Percentiles rank a stretch among this genome's conserved stretches.
Evolutionary conservation across 164 flowering plant species (phyloP).

Genomic region (Magnolia officinalis): DNA sequence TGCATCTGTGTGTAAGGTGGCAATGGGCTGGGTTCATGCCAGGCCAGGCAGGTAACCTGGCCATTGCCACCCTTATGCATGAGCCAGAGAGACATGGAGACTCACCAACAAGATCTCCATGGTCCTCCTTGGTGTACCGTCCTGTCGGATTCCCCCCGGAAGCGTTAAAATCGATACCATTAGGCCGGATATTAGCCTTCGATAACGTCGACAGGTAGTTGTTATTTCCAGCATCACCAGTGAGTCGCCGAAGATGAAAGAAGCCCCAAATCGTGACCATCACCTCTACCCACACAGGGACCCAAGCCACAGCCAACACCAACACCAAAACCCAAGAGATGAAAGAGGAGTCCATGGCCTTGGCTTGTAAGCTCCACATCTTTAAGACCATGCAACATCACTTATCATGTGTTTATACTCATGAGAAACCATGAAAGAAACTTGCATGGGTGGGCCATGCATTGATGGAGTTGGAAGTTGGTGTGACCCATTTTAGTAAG

Average conservation of each 20-base stretch:
- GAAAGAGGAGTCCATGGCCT: constrained; percentile 15
- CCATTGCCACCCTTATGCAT: background rate
- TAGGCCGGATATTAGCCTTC: constrained; percentile 66
- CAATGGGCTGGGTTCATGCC: background rate
- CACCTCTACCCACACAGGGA: constrained; percentile 18
- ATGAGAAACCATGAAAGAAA: constrained; percentile 14
- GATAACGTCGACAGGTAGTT: constrained; percentile 74
- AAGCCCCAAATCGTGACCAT: constrained; percentile 46
- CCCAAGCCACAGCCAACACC: constrained; percentile 13
- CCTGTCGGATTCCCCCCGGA: constrained; percentile 86
- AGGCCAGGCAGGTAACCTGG: background rate
- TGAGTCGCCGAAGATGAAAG: constrained; percentile 90
- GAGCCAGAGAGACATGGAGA: background rate
- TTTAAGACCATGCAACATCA: background rate
- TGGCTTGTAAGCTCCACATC: constrained; percentile 3
- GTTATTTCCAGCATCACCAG: constrained; percentile 94
- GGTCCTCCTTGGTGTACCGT: constrained; percentile 86
- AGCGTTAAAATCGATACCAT: constrained; percentile 79
- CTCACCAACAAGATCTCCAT: constrained; percentile 91
- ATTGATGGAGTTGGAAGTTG: constrained; percentile 29
- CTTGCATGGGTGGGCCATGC: constrained; percentile 19
- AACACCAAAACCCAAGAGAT: constrained; percentile 19
- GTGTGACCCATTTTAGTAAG: constrained; percentile 30
- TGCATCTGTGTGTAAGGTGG: background rate
- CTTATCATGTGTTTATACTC: constrained; percentile 7